A percentile compares a stretch with the other conserved stretches of the same genome.
Evolutionary conservation across 2,329 filamentous ascomycete species (phyloP).

Genomic region (Alternaria atra): DNA sequence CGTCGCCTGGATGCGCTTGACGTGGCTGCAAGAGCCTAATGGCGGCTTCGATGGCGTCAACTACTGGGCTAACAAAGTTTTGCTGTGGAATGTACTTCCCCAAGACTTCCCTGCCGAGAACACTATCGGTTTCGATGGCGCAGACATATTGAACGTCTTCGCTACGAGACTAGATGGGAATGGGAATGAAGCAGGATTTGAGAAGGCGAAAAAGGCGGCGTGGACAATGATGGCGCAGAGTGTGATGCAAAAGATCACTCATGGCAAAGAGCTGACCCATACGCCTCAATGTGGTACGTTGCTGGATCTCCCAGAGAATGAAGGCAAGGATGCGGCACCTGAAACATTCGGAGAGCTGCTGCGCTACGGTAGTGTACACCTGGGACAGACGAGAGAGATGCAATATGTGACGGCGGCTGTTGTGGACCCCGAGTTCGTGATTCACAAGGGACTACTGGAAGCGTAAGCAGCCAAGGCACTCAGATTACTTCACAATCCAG

Average conservation of each 20-base stretch:
- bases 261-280: constrained; percentile 41
- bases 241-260: constrained; percentile 51
- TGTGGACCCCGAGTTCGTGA: constrained; percentile 18
- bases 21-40: constrained; percentile 42
- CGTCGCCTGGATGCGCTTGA: constrained; percentile 49
- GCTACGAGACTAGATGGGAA: constrained; percentile 34
- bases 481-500: background rate
- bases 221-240: constrained; percentile 46
- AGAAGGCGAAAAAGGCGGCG: constrained; percentile 36
- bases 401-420: constrained; percentile 28
- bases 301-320: constrained; percentile 45
- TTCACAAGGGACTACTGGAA: constrained; percentile 36
- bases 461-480: background rate
- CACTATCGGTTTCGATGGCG: constrained; percentile 38
- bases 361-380: constrained; percentile 47
- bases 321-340: constrained; percentile 39
- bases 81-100: constrained; percentile 33
- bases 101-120: constrained; percentile 39
- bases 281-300: constrained; percentile 38
- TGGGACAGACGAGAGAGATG: constrained; percentile 47
- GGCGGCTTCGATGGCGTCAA: constrained; percentile 44
- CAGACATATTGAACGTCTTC: constrained; percentile 37
- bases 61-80: constrained; percentile 41
- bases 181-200: constrained; percentile 35
- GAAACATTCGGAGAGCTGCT: constrained; percentile 52